Conservation (phyloP, 176 grass and related monocot species). For the Avena atlantica region DNA sequence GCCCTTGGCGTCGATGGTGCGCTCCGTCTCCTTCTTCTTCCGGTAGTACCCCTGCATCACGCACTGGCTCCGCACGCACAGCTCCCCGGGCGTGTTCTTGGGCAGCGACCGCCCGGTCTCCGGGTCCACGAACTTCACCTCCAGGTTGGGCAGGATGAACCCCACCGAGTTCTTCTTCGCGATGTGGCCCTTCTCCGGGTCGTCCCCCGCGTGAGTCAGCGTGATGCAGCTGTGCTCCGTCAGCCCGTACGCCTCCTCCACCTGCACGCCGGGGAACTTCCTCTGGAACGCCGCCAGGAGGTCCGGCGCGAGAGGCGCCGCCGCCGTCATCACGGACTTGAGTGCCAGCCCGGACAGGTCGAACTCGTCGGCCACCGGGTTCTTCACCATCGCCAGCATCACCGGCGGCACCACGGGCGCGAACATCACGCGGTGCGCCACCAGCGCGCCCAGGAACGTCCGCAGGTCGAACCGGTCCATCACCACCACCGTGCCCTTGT, state of each 20-base stretch:
- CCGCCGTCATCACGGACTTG: slow-evolving; percentile 77
- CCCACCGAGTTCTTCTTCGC: slow-evolving; percentile 86
- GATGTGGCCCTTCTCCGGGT: slow-evolving; percentile 31
- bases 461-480: slow-evolving; percentile 84
- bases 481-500: slow-evolving; percentile 89
- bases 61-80: slow-evolving; percentile 84
- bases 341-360: slow-evolving; percentile 56
- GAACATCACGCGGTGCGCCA: slow-evolving; percentile 69
- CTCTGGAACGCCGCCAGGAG: slow-evolving; percentile 66
- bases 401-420: slow-evolving; percentile 77
- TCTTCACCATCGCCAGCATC: slow-evolving; percentile 92
- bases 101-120: slow-evolving; percentile 69
- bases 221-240: slow-evolving; percentile 97
- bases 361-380: slow-evolving; percentile 57
- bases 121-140: slow-evolving; percentile 88
- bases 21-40: slow-evolving; percentile 78
- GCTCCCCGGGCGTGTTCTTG: slow-evolving; percentile 72
- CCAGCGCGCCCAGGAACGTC: slow-evolving; percentile 61
- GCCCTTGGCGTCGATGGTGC: slow-evolving; percentile 66
- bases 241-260: slow-evolving; percentile 91
- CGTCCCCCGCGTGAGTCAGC: slow-evolving; percentile 68
- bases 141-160: slow-evolving; percentile 87
- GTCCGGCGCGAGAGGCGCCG: slow-evolving; percentile 74
- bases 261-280: slow-evolving; percentile 73
- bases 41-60: slow-evolving; percentile 92